Conservation (phyloP, 192 early-diverging fungal species). For the Entomortierella beljakovae region DNA sequence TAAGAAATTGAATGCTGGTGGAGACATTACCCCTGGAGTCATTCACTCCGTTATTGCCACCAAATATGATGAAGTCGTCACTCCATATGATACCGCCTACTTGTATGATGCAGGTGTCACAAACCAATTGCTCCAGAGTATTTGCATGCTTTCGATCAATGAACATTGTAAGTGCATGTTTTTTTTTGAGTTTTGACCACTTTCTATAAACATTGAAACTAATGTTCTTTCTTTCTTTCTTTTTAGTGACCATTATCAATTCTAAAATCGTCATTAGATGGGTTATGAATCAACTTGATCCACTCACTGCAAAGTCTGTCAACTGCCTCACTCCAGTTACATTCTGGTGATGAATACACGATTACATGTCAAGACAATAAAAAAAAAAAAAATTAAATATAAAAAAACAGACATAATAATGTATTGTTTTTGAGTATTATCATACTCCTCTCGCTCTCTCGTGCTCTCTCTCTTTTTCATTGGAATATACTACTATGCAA, state of each 20-base stretch:
- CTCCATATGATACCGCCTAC: slow-evolving; percentile 23
- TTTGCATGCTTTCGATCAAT: slow-evolving; percentile 31
- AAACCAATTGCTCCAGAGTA: slow-evolving; percentile 27
- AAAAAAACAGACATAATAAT: not conserved
- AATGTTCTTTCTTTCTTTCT: not conserved
- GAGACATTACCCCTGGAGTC: slow-evolving; percentile 25
- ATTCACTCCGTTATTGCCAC: slow-evolving; percentile 38
- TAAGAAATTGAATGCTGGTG: slow-evolving; percentile 29
- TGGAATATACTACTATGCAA: too few species aligned
- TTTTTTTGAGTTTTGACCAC: not conserved
- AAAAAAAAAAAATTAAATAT: not conserved
- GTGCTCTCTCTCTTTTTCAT: too few species aligned
- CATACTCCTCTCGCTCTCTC: too few species aligned
- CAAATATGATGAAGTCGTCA: slow-evolving; percentile 37
- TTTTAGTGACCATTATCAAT: slow-evolving; percentile 32
- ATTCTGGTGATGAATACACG: not conserved
- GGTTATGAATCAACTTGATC: slow-evolving; percentile 41
- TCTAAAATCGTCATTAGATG: slow-evolving; percentile 30
- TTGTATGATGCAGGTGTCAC: slow-evolving; percentile 9
- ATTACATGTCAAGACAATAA: too few species aligned
- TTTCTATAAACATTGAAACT: not conserved
- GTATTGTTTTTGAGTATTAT: too few species aligned
- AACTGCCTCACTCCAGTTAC: slow-evolving; percentile 20
- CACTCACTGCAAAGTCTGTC: slow-evolving; percentile 26
- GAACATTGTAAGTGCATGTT: slow-evolving; percentile 41